Conservation (phyloP, 768 basidiomycete genomes). For the Clathrus columnatus region DNA sequence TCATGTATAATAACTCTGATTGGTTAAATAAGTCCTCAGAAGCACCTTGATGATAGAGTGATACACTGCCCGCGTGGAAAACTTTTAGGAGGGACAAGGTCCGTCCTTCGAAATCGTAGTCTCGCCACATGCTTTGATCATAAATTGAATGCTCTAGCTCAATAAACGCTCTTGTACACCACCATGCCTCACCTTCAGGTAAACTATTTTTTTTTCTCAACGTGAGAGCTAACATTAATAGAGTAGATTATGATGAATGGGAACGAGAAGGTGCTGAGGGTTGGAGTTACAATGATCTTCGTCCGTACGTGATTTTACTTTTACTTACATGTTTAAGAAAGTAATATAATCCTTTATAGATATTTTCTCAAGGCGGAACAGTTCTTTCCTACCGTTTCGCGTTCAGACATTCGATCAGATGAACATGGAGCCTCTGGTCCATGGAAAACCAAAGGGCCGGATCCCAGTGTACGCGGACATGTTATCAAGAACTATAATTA, state of each 20-base stretch:
- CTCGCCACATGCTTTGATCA: too few relatives aligned
- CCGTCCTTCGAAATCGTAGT: too few relatives aligned
- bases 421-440: conserved; percentile 13
- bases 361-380: conserved; percentile 65
- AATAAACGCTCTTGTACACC: conserved; percentile 21
- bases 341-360: conserved; percentile 25
- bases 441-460: conserved; percentile 3
- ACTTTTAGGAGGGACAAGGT: conserved; percentile 12
- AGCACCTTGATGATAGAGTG: neutral
- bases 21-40: neutral
- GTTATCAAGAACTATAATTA: too few relatives aligned
- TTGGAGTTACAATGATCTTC: conserved; percentile 54
- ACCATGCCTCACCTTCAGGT: conserved; percentile 18
- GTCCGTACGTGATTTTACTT: conserved; percentile 31
- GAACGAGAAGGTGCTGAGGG: conserved; percentile 46
- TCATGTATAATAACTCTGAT: neutral
- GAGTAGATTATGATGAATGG: too few relatives aligned
- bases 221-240: too few relatives aligned
- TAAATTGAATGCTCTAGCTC: conserved; percentile 12
- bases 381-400: conserved; percentile 40
- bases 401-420: conserved; percentile 40
- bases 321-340: neutral
- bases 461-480: conserved; percentile 46
- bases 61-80: neutral
- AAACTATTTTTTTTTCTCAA: conserved; percentile 14